Percentiles rank a stretch among this genome's conserved stretches.
Conservation (phyloP, 805 yeast species). For the Zygosaccharomyces kombuchaensis region DNA sequence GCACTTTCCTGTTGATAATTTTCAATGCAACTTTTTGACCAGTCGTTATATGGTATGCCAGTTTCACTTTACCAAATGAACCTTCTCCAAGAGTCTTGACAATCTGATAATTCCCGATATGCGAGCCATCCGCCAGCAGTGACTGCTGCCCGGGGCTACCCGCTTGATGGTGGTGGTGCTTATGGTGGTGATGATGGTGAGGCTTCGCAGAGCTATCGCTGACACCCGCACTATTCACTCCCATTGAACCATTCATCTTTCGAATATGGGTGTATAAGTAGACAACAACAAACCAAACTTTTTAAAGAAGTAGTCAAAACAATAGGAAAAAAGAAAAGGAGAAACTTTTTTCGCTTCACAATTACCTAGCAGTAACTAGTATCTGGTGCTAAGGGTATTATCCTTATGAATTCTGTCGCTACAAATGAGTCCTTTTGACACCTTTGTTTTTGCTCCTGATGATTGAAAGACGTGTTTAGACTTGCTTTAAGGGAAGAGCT, state of each 20-base stretch:
- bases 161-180: conserved; percentile 18
- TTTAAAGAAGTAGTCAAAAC: neutral
- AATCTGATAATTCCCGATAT: conserved; percentile 90
- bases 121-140: conserved; percentile 33
- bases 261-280: neutral
- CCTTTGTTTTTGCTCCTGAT: neutral
- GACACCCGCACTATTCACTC: conserved; percentile 6
- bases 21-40: conserved; percentile 91
- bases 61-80: conserved; percentile 91
- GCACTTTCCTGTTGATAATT: conserved; percentile 85
- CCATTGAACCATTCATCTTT: neutral
- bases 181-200: conserved; percentile 25
- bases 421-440: neutral
- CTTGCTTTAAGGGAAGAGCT: conserved; percentile 5
- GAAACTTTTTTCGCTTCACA: too few relatives aligned
- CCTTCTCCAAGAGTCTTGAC: conserved; percentile 94
- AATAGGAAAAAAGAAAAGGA: neutral
- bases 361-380: too few relatives aligned
- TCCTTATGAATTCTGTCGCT: neutral
- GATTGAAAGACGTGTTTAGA: neutral
- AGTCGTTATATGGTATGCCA: conserved; percentile 84
- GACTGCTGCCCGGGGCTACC: conserved; percentile 12
- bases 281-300: neutral
- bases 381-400: too few relatives aligned
- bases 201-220: conserved; percentile 7